Percentiles rank a stretch among this genome's conserved stretches.
phyloP scores from a whole-genome alignment of 2,329 filamentous ascomycete species.

The Fusarium dlaminii region DNA sequence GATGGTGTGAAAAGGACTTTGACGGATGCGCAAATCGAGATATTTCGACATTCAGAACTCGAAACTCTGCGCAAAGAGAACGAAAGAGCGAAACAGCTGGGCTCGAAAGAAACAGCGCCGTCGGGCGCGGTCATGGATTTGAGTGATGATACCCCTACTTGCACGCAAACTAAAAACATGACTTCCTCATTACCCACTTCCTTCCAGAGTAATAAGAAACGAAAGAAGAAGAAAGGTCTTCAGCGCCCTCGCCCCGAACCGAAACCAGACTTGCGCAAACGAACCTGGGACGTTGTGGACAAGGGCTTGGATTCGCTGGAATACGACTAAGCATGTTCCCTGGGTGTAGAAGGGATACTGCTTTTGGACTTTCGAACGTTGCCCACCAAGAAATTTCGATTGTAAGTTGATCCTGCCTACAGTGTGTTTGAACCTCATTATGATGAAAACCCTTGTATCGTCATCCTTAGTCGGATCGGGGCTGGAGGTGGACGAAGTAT shows the following conservation, averaged over 20 bases:
- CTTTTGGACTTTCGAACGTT: neutral
- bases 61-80: constrained; percentile 73
- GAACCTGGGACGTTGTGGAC: constrained; percentile 74
- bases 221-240: constrained; percentile 50
- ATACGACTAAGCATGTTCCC: constrained; percentile 57
- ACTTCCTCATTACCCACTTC: constrained; percentile 13
- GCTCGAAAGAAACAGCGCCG: neutral
- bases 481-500: constrained; percentile 47
- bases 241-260: constrained; percentile 55
- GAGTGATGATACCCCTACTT: constrained; percentile 7
- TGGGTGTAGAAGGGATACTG: neutral
- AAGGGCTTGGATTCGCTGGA: constrained; percentile 67
- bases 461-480: constrained; percentile 92
- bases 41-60: constrained; percentile 90
- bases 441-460: constrained; percentile 90
- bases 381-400: neutral
- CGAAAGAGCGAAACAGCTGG: constrained; percentile 51
- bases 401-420: constrained; percentile 20
- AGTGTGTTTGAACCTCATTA: constrained; percentile 44
- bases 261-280: constrained; percentile 71
- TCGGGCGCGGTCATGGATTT: constrained; percentile 28
- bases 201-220: constrained; percentile 40
- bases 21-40: constrained; percentile 89
- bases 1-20: constrained; percentile 90
- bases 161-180: constrained; percentile 8